Conservation (phyloP, 345 rosid genomes). For the Atalantia buxifolia region DNA sequence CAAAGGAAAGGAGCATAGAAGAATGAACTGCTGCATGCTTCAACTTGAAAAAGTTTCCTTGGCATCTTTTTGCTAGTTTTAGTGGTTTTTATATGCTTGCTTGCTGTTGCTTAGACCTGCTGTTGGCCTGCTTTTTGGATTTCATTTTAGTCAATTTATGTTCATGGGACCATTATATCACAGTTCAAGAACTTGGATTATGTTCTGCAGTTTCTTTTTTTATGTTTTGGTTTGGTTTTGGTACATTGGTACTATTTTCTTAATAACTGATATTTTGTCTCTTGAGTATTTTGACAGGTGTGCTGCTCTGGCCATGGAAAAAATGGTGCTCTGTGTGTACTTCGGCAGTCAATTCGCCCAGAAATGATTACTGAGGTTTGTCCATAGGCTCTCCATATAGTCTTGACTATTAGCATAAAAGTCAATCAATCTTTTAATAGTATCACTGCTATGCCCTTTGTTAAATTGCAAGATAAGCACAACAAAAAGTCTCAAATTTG, state of each 20-base stretch:
- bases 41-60: neutral
- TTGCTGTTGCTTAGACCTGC: neutral
- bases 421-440: neutral
- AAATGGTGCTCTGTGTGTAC: constrained; percentile 84
- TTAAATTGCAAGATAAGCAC: neutral
- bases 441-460: neutral
- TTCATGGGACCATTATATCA: neutral
- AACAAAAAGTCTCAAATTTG: neutral
- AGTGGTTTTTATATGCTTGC: neutral
- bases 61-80: neutral
- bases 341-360: constrained; percentile 95
- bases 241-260: neutral
- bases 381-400: neutral
- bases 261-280: neutral
- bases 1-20: neutral
- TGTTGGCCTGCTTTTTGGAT: neutral
- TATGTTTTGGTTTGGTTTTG: neutral
- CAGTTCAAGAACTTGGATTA: neutral
- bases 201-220: neutral
- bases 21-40: neutral
- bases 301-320: constrained; percentile 99
- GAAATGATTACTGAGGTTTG: constrained; percentile 94
- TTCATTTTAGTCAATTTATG: neutral
- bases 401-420: neutral
- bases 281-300: constrained; percentile 46